phyloP scores from a whole-genome alignment of 495 filamentous ascomycete genomes.

The Lophium mytilinum region DNA sequence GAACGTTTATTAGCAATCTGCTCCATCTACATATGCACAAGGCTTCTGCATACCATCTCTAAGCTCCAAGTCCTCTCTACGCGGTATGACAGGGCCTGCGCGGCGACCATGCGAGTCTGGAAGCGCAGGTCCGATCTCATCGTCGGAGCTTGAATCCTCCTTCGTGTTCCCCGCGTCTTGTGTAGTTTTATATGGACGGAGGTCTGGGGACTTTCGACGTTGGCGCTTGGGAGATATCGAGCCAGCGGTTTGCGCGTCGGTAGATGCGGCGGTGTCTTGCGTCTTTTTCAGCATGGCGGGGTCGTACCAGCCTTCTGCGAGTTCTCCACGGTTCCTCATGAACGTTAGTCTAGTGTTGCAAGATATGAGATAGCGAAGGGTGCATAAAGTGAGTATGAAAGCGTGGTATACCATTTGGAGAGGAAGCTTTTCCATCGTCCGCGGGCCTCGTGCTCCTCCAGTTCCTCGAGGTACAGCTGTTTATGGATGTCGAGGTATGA shows the following conservation, averaged over 20 bases:
- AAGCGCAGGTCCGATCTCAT: conserved; percentile 63
- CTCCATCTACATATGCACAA: not conserved
- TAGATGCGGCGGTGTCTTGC: not conserved
- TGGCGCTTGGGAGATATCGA: not conserved
- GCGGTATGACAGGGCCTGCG: conserved; percentile 68
- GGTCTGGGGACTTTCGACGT: conserved; percentile 26
- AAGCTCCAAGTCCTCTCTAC: conserved; percentile 61
- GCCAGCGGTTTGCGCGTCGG: conserved; percentile 1
- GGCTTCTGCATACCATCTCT: conserved; percentile 45
- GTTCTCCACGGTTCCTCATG: conserved; percentile 79
- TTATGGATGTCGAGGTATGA: conserved; percentile 91
- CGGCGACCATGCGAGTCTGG: conserved; percentile 37
- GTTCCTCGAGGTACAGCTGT: conserved; percentile 50
- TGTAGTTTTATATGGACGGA: conserved; percentile 13
- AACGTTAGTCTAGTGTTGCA: conserved; percentile 31
- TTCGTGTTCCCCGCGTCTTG: conserved; percentile 10
- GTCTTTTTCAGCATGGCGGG: conserved; percentile 38
- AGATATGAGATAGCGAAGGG: too few species aligned
- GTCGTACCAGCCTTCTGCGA: conserved; percentile 92
- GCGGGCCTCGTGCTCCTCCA: conserved; percentile 61
- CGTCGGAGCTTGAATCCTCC: conserved; percentile 46
- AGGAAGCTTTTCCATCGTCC: conserved; percentile 94
- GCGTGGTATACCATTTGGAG: conserved; percentile 64
- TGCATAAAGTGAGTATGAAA: not conserved
- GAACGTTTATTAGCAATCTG: not conserved